Evolutionary conservation across 441 rosid species (phyloP).

Genomic region (Populus hybrid): DNA sequence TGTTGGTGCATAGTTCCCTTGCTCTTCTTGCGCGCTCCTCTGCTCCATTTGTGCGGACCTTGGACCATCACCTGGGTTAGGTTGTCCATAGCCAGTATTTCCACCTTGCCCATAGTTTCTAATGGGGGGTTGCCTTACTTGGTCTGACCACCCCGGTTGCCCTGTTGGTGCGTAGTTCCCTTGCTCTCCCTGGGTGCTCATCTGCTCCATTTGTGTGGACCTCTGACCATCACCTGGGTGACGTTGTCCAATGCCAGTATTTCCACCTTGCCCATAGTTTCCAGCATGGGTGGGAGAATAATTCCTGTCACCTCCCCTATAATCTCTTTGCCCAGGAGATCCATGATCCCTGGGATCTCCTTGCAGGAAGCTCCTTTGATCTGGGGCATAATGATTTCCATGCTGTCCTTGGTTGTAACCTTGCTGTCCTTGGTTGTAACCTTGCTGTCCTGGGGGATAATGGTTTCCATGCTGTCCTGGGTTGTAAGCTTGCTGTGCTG

Average conservation of each 20-base stretch:
- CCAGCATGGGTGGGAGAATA: conserved; percentile 28
- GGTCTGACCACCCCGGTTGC: background rate
- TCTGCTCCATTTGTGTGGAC: background rate
- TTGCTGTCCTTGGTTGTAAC: background rate
- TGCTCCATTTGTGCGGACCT: too few relatives aligned
- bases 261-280: background rate
- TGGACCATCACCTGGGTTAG: too few relatives aligned
- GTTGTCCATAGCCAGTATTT: too few relatives aligned
- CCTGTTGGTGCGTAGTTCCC: background rate
- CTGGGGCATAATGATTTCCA: conserved; percentile 32
- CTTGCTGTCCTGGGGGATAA: too few relatives aligned
- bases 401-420: conserved; percentile 17
- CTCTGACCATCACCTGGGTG: conserved; percentile 21
- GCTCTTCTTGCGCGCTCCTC: background rate
- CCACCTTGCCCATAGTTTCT: too few relatives aligned
- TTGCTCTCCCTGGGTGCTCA: background rate
- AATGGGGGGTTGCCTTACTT: background rate
- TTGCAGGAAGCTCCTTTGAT: conserved; percentile 26
- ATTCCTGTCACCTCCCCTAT: conserved; percentile 36
- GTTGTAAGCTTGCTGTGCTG: too few relatives aligned
- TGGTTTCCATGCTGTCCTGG: too few relatives aligned
- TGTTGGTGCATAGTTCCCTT: background rate
- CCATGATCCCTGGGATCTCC: conserved; percentile 16
- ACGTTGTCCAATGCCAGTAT: conserved; percentile 28
- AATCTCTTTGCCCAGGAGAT: conserved; percentile 32